Percentiles rank a stretch among this genome's conserved stretches.
Evolutionary conservation across 768 basidiomycete species (phyloP).

Genomic region (Lactarius evosmus): DNA sequence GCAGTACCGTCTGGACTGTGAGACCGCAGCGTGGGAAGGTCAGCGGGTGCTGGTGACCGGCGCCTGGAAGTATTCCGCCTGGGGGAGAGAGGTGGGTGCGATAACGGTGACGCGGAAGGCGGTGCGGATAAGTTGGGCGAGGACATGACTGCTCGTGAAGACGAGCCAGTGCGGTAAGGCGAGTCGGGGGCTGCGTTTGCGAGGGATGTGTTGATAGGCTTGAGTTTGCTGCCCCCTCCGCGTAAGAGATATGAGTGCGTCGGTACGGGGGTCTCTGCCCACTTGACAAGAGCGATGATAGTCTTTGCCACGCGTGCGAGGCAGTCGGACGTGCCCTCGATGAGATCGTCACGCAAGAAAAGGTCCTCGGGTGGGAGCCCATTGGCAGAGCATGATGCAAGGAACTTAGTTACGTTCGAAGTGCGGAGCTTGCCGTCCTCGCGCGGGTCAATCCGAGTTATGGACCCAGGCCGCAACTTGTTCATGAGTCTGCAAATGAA

Average conservation of each 20-base stretch:
- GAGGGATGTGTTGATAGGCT: constrained; percentile 34
- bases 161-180: constrained; percentile 23
- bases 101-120: background rate
- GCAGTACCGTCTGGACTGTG: constrained; percentile 17
- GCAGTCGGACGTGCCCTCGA: constrained; percentile 55
- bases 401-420: constrained; percentile 73
- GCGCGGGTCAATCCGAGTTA: constrained; percentile 60
- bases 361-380: constrained; percentile 61
- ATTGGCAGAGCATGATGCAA: constrained; percentile 68
- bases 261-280: constrained; percentile 52
- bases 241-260: constrained; percentile 47
- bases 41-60: constrained; percentile 11
- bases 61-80: constrained; percentile 28
- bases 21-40: constrained; percentile 21
- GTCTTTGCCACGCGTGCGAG: constrained; percentile 71
- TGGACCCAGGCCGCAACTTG: constrained; percentile 60
- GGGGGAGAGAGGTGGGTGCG: constrained; percentile 1
- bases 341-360: constrained; percentile 66
- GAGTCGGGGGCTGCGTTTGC: constrained; percentile 30
- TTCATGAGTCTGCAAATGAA: constrained; percentile 62
- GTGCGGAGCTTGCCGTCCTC: constrained; percentile 65
- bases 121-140: constrained; percentile 56
- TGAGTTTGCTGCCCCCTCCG: constrained; percentile 33
- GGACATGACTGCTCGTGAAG: constrained; percentile 52
- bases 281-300: constrained; percentile 63